Conservation (phyloP, 1,284 basidiomycete genomes). For the Agroathelia rolfsii region DNA sequence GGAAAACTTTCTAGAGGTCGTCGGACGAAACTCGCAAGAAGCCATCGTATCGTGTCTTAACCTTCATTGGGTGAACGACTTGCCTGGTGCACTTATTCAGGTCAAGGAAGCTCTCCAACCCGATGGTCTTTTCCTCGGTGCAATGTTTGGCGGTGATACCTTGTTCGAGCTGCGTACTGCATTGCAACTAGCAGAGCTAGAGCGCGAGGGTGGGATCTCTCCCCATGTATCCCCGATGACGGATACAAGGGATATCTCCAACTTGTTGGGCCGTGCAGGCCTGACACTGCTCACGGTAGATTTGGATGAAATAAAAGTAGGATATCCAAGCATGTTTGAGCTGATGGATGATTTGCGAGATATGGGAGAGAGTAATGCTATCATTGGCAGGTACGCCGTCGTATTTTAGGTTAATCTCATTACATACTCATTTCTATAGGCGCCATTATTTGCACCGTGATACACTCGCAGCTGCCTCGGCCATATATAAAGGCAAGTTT, state of each 20-base stretch:
- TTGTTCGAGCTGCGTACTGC: conserved; percentile 89
- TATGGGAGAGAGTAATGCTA: conserved; percentile 96
- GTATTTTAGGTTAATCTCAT: not conserved
- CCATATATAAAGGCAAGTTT: conserved; percentile 79
- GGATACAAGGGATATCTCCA: conserved; percentile 84
- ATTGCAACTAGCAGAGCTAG: conserved; percentile 89
- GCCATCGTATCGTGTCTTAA: conserved; percentile 87
- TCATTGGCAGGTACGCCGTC: conserved; percentile 59
- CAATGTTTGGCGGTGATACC: conserved; percentile 93
- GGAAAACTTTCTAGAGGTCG: conserved; percentile 54
- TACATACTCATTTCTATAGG: conserved; percentile 24
- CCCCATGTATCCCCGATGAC: conserved; percentile 97
- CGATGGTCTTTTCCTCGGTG: conserved; percentile 91
- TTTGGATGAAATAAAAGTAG: conserved; percentile 85
- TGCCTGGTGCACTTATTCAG: conserved; percentile 89
- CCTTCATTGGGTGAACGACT: conserved; percentile 97
- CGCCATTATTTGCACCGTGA: conserved; percentile 72
- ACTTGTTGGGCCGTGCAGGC: conserved; percentile 84
- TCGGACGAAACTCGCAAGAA: conserved; percentile 76
- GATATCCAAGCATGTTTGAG: conserved; percentile 95
- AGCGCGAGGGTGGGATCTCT: conserved; percentile 92
- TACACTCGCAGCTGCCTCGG: conserved; percentile 82
- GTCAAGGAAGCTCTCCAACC: conserved; percentile 80
- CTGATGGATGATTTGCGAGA: conserved; percentile 85
- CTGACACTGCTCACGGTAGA: conserved; percentile 94